A percentile compares a stretch with the other conserved stretches of the same genome.
phyloP scores from a whole-genome alignment of 2,329 filamentous ascomycete species.

The Thelonectria rubi region DNA sequence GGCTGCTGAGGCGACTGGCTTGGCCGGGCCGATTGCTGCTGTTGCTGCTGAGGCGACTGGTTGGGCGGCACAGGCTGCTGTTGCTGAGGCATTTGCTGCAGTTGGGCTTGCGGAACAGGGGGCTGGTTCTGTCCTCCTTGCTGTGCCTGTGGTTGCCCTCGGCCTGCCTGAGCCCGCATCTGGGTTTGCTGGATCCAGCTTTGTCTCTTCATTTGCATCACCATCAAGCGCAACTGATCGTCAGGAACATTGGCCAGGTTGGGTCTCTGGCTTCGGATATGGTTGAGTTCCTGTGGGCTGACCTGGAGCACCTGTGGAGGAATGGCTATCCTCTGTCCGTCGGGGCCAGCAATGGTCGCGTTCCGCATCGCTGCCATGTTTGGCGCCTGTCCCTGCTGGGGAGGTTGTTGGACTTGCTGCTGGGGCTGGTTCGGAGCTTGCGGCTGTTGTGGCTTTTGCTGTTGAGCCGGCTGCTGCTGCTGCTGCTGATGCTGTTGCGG shows the following conservation, averaged over 20 bases:
- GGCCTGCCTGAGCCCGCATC: constrained; percentile 45
- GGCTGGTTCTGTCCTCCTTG: constrained; percentile 51
- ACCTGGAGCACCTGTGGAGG: constrained; percentile 48
- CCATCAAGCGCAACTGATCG: constrained; percentile 46
- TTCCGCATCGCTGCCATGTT: constrained; percentile 40
- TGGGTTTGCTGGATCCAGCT: constrained; percentile 45
- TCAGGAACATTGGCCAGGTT: constrained; percentile 44
- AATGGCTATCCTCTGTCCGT: constrained; percentile 40
- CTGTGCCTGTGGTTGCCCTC: constrained; percentile 47
- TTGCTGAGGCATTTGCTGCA: constrained; percentile 58
- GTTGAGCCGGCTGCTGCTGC: constrained; percentile 21
- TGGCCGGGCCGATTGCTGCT: constrained; percentile 48
- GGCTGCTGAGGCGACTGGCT: constrained; percentile 47
- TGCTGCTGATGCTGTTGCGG: constrained; percentile 31
- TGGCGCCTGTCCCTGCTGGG: constrained; percentile 44
- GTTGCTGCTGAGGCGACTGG: neutral
- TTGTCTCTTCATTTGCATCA: constrained; percentile 47
- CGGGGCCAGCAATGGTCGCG: constrained; percentile 37
- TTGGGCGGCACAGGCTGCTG: constrained; percentile 36
- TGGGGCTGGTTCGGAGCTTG: constrained; percentile 8
- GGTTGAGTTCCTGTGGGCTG: constrained; percentile 46
- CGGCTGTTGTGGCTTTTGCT: constrained; percentile 32
- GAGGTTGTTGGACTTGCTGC: constrained; percentile 13
- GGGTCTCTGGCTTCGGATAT: constrained; percentile 41
- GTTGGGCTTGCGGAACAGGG: constrained; percentile 58